Evolutionary conservation across 768 basidiomycete genomes (phyloP).

Genomic region (Tricholoma flavovirens): DNA sequence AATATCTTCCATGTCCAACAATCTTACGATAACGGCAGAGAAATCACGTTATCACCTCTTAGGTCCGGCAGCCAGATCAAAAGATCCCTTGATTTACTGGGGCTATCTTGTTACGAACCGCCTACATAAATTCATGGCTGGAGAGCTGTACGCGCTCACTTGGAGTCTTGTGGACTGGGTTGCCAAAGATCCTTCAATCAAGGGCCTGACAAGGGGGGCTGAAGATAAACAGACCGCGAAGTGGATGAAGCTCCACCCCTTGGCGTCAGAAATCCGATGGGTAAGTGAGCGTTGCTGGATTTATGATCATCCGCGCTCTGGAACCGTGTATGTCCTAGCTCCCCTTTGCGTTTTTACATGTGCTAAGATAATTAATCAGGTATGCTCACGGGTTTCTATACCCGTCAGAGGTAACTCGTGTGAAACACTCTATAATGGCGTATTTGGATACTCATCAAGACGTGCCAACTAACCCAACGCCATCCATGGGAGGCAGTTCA

Average conservation of each 20-base stretch:
- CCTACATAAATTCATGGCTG: constrained; percentile 90
- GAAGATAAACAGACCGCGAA: constrained; percentile 93
- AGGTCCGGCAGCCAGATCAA: constrained; percentile 6
- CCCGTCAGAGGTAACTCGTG: constrained; percentile 76
- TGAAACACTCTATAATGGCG: constrained; percentile 50
- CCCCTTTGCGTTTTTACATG: constrained; percentile 2
- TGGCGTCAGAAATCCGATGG: constrained; percentile 78
- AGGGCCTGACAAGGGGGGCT: constrained; percentile 64
- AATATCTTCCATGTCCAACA: constrained; percentile 2
- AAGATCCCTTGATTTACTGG: constrained; percentile 81
- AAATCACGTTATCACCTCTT: neutral
- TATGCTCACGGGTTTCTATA: constrained; percentile 95
- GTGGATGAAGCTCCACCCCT: constrained; percentile 89
- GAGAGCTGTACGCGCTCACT: constrained; percentile 87
- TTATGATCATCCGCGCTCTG: constrained; percentile 93
- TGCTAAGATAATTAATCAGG: constrained; percentile 30
- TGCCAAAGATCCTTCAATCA: constrained; percentile 65
- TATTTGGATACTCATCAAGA: constrained; percentile 43
- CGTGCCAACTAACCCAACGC: constrained; percentile 22
- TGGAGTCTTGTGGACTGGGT: constrained; percentile 87
- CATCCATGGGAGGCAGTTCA: constrained; percentile 22
- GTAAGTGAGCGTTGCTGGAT: constrained; percentile 93
- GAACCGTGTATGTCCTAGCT: constrained; percentile 69
- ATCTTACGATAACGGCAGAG: neutral
- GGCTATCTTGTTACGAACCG: constrained; percentile 86